phyloP scores from a whole-genome alignment of 805 yeast species.

The Wickerhamomyces pijperi region DNA sequence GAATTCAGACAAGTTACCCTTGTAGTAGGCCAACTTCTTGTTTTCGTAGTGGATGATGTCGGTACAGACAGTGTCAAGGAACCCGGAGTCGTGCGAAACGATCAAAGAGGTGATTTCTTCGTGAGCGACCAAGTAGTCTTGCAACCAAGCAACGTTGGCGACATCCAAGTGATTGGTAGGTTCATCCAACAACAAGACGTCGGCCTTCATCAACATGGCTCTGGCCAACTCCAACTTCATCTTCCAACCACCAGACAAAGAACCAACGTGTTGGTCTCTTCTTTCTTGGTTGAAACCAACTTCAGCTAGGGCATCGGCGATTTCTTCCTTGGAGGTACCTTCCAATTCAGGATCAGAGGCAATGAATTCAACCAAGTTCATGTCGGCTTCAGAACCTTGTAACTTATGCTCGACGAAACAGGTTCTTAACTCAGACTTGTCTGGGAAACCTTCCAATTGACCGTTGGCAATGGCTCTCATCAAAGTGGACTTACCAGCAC shows the following conservation, averaged over 20 bases:
- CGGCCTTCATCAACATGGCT: conserved; percentile 97
- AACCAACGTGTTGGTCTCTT: conserved; percentile 83
- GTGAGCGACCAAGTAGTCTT: conserved; percentile 74
- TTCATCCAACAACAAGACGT: conserved; percentile 87
- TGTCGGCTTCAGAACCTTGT: conserved; percentile 88
- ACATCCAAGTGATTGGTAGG: conserved; percentile 98
- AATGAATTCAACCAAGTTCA: conserved; percentile 80
- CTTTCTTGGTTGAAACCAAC: conserved; percentile 92
- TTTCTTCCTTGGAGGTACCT: conserved; percentile 53
- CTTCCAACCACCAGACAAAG: conserved; percentile 98
- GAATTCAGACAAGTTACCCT: conserved; percentile 89
- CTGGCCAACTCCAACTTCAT: conserved; percentile 98
- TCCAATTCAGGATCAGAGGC: conserved; percentile 78
- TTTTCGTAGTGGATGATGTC: conserved; percentile 94
- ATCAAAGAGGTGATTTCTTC: conserved; percentile 86
- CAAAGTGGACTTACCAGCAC: conserved; percentile 96
- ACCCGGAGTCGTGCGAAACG: conserved; percentile 96
- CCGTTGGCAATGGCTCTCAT: conserved; percentile 97
- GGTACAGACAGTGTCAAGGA: conserved; percentile 90
- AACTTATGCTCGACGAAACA: conserved; percentile 96
- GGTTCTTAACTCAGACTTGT: conserved; percentile 73
- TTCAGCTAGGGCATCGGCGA: conserved; percentile 60
- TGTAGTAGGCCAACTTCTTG: conserved; percentile 88
- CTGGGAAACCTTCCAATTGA: conserved; percentile 95
- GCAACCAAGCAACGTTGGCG: conserved; percentile 84